Evolutionary conservation across 106 monocot genomes (phyloP).

Genomic region (Acorus calamus): DNA sequence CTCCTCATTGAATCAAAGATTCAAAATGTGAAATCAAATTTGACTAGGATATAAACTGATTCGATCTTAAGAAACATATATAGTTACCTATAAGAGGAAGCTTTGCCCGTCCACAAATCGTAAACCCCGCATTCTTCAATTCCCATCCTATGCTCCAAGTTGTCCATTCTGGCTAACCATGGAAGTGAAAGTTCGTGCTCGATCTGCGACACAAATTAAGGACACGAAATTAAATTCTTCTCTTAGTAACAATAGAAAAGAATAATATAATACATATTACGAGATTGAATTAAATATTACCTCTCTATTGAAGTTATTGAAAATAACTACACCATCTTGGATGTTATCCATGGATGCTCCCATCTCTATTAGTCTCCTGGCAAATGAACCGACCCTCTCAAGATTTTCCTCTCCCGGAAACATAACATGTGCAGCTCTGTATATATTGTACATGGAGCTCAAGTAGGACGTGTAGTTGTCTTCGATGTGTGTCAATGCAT

Average conservation of each 20-base stretch:
- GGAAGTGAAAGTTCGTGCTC: slow-evolving; percentile 11
- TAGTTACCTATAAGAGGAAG: slow-evolving; percentile 9
- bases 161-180: slow-evolving; percentile 32
- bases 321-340: neutral
- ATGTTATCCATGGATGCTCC: neutral
- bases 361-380: slow-evolving; percentile 6
- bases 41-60: no score
- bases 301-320: slow-evolving; percentile 4
- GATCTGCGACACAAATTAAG: slow-evolving; percentile 1
- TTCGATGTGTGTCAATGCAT: slow-evolving; percentile 11
- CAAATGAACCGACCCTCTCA: slow-evolving; percentile 6
- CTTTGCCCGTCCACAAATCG: slow-evolving; percentile 10
- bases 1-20: no score
- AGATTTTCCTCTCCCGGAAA: slow-evolving; percentile 19
- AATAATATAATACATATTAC: neutral
- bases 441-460: slow-evolving; percentile 10
- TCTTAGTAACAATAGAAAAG: neutral
- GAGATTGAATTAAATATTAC: neutral
- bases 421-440: slow-evolving; percentile 18
- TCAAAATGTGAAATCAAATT: no score
- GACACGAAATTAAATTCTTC: slow-evolving; percentile 2
- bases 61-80: no score
- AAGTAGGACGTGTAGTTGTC: slow-evolving; percentile 10
- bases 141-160: slow-evolving; percentile 17
- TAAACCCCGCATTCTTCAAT: slow-evolving; percentile 13